These are phyloP conservation scores for Coelastrella sp. DNA, from an alignment of 139 green algal genomes.

Conservation along the genomic window DNA sequence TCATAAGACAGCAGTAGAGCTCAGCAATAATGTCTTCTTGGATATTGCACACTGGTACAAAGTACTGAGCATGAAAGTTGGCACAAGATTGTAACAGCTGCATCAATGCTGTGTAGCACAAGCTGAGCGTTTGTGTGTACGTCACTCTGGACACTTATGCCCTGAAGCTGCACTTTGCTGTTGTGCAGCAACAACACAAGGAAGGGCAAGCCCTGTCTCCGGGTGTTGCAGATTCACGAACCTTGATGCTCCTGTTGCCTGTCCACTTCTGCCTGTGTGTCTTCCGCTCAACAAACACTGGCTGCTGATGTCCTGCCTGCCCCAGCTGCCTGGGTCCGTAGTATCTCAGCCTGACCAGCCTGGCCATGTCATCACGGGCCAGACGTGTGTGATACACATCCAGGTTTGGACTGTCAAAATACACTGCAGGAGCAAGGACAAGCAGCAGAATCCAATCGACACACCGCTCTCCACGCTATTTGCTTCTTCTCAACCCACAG, in stretches of 20 bases:
- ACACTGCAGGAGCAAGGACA: slow-evolving; percentile 60
- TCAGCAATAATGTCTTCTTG: no score
- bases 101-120: no score
- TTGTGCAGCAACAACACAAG: no score
- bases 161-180: not conserved
- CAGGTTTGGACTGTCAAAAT: slow-evolving; percentile 78
- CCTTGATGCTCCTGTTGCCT: slow-evolving; percentile 80
- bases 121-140: no score
- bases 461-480: no score
- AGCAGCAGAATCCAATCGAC: no score
- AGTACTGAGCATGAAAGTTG: no score
- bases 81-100: no score
- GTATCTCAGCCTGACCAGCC: slow-evolving; percentile 62
- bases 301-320: slow-evolving; percentile 36
- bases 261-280: slow-evolving; percentile 84
- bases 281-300: slow-evolving; percentile 92
- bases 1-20: no score
- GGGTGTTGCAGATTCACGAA: not conserved
- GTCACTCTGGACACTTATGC: no score
- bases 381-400: slow-evolving; percentile 79
- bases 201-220: not conserved
- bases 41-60: no score
- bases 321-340: slow-evolving; percentile 5
- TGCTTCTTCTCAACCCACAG: no score
- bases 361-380: slow-evolving; percentile 68